phyloP scores from a whole-genome alignment of 305 asterid species.

The Fraxinus dipetala region DNA sequence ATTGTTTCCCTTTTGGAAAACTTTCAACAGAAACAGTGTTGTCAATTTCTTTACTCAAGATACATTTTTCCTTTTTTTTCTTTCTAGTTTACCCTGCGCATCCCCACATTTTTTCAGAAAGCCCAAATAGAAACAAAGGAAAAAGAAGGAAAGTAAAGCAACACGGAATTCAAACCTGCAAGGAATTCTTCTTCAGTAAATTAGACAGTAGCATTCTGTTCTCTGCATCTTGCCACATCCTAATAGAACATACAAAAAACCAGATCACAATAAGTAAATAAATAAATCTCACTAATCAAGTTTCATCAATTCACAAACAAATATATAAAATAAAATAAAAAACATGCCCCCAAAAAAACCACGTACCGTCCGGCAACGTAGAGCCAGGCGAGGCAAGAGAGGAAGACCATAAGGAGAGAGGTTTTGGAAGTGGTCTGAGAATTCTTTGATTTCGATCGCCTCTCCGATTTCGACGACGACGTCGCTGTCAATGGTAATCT shows the following conservation, averaged over 20 bases:
- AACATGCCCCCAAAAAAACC: not conserved
- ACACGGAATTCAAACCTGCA: slow-evolving; percentile 51
- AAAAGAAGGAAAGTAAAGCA: not conserved
- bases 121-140: not conserved
- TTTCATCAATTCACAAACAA: not conserved
- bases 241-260: slow-evolving; percentile 19
- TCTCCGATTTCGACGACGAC: slow-evolving; percentile 47
- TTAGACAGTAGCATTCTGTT: slow-evolving; percentile 53
- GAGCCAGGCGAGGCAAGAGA: slow-evolving; percentile 86
- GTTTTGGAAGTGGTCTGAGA: slow-evolving; percentile 51
- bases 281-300: not conserved
- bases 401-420: slow-evolving; percentile 58
- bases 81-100: not conserved
- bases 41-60: not conserved
- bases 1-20: not conserved
- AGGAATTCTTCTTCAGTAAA: slow-evolving; percentile 55
- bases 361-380: slow-evolving; percentile 80
- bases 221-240: slow-evolving; percentile 96
- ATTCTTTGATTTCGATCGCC: slow-evolving; percentile 71
- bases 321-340: not conserved
- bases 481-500: slow-evolving; percentile 48
- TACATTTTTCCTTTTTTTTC: not conserved
- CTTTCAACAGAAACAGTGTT: not conserved
- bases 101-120: not conserved
- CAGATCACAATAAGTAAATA: slow-evolving; percentile 11